These are phyloP conservation scores for Candida multigemmis DNA, from an alignment of 805 yeast genomes.

Conservation along the genomic window DNA sequence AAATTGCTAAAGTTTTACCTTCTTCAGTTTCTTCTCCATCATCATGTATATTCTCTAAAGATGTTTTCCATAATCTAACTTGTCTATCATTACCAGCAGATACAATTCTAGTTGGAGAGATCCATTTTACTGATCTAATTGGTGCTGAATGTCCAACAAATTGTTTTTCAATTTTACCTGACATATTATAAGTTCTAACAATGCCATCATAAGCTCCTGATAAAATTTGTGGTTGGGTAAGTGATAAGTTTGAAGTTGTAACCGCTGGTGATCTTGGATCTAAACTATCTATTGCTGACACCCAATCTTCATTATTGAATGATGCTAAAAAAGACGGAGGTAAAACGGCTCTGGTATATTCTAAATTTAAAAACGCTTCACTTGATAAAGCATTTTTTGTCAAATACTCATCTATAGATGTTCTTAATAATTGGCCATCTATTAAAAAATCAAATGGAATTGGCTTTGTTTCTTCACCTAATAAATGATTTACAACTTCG, in stretches of 20 bases:
- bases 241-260: conserved; percentile 11
- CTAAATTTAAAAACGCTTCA: conserved; percentile 72
- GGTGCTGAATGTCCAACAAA: conserved; percentile 85
- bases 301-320: conserved; percentile 92
- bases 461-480: conserved; percentile 46
- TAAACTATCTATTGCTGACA: conserved; percentile 60
- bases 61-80: conserved; percentile 78
- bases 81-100: conserved; percentile 87
- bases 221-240: conserved; percentile 47
- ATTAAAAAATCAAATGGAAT: conserved; percentile 90
- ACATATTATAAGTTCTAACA: conserved; percentile 77
- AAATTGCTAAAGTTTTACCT: conserved; percentile 73
- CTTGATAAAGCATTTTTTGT: conserved; percentile 68
- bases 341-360: conserved; percentile 83
- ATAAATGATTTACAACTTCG: conserved; percentile 87
- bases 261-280: conserved; percentile 21
- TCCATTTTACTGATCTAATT: conserved; percentile 74
- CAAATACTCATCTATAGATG: conserved; percentile 74
- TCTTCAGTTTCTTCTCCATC: conserved; percentile 38
- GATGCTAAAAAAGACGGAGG: conserved; percentile 93
- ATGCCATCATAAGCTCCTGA: conserved; percentile 94
- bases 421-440: conserved; percentile 73
- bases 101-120: conserved; percentile 65
- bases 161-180: conserved; percentile 75
- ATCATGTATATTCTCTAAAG: conserved; percentile 23